Evolutionary conservation across 2,329 filamentous ascomycete species (phyloP).

Genomic region (Trichophaea hybrida): DNA sequence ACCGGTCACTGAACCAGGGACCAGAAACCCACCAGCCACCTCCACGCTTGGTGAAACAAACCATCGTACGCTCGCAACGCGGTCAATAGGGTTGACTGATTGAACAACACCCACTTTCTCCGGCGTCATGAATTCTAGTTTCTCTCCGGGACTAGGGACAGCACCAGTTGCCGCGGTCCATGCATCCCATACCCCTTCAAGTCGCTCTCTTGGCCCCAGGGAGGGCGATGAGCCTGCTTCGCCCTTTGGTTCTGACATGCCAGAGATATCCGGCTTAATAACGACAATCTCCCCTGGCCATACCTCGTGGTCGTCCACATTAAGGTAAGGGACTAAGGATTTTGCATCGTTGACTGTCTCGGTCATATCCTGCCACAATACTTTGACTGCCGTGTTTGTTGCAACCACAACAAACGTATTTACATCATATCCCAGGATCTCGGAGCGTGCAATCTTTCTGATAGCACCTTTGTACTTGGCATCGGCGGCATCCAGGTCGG

Average conservation of each 20-base stretch:
- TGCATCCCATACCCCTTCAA: conserved; percentile 10
- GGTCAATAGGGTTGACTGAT: conserved; percentile 40
- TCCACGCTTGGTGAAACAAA: conserved; percentile 33
- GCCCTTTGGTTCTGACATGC: neutral
- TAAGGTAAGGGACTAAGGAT: conserved; percentile 37
- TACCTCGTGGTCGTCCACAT: conserved; percentile 42
- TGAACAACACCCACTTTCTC: conserved; percentile 44
- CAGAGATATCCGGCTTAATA: conserved; percentile 31
- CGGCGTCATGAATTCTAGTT: conserved; percentile 32
- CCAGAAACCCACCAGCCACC: conserved; percentile 30
- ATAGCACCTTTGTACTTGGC: conserved; percentile 40
- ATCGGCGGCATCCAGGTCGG: conserved; percentile 38
- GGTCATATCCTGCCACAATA: conserved; percentile 46
- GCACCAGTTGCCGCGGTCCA: conserved; percentile 4
- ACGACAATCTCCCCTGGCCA: conserved; percentile 44
- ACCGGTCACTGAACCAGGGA: conserved; percentile 35
- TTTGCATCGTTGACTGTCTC: conserved; percentile 36
- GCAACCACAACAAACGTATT: conserved; percentile 42
- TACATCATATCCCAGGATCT: conserved; percentile 43
- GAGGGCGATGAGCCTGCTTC: conserved; percentile 7
- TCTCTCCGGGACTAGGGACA: neutral
- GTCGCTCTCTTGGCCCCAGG: neutral
- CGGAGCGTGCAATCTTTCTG: conserved; percentile 34
- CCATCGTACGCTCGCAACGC: conserved; percentile 44
- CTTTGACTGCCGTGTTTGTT: conserved; percentile 37